These are phyloP conservation scores for Irpex sp. DNA, from an alignment of 1,284 basidiomycete genomes.

Conservation along the genomic window DNA sequence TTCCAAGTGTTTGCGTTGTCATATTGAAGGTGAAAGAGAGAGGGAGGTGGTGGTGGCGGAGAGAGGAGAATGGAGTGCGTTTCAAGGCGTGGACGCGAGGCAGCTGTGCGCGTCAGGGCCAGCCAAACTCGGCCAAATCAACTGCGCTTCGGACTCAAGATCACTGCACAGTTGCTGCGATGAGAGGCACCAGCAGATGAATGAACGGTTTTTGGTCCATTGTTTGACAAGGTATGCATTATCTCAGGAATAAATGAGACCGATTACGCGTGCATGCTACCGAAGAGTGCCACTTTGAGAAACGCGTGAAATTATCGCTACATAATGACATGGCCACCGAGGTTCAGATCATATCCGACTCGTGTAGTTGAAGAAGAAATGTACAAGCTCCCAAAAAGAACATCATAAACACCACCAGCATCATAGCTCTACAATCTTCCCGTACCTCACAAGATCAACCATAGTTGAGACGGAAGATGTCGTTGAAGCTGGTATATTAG, in stretches of 20 bases:
- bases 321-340: neutral
- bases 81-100: constrained; percentile 15
- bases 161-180: neutral
- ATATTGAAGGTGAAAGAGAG: constrained; percentile 31
- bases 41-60: constrained; percentile 12
- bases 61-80: constrained; percentile 12
- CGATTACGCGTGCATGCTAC: neutral
- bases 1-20: constrained; percentile 60
- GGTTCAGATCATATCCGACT: neutral
- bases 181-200: neutral
- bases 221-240: no score
- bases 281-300: neutral
- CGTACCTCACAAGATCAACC: constrained; percentile 25
- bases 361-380: neutral
- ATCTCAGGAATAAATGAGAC: no score
- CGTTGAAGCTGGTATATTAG: constrained; percentile 62
- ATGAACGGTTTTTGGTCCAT: no score
- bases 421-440: neutral
- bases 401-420: neutral
- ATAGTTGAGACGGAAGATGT: constrained; percentile 87
- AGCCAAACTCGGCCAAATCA: constrained; percentile 11
- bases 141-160: neutral
- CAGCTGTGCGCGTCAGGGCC: constrained; percentile 4
- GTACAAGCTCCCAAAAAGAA: neutral
- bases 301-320: neutral